Conservation (phyloP, 345 rosid species). For the Camelina laxa region DNA sequence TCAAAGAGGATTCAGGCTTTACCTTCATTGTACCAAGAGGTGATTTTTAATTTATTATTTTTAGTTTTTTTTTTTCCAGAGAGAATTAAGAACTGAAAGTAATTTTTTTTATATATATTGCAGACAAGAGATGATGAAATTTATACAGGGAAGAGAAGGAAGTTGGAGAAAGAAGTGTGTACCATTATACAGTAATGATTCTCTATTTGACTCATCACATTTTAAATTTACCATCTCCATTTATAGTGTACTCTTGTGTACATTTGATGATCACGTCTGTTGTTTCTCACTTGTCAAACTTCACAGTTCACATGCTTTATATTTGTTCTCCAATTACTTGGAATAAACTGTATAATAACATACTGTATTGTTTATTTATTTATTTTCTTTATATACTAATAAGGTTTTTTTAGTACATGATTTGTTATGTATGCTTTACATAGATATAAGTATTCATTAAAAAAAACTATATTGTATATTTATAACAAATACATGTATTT, state of each 20-base stretch:
- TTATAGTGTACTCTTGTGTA: conserved; percentile 32
- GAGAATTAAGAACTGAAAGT: not conserved
- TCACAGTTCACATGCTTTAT: conserved; percentile 30
- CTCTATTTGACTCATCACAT: conserved; percentile 7
- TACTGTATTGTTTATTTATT: not conserved
- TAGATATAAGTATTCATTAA: not conserved
- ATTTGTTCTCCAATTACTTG: not conserved
- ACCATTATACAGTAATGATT: conserved; percentile 38
- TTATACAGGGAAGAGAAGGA: conserved; percentile 40
- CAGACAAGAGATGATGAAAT: conserved; percentile 41
- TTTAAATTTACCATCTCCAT: not conserved
- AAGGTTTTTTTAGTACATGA: not conserved
- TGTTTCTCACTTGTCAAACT: conserved; percentile 23
- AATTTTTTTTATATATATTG: not conserved
- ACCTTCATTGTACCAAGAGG: conserved; percentile 62
- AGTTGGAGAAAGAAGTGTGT: conserved; percentile 34
- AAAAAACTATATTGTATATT: too few species aligned
- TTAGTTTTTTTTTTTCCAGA: not conserved
- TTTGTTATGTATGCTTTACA: not conserved
- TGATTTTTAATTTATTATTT: conserved; percentile 10
- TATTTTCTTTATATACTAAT: not conserved
- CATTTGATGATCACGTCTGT: conserved; percentile 36
- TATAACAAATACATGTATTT: too few species aligned
- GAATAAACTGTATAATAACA: conserved; percentile 39
- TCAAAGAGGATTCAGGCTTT: conserved; percentile 85